phyloP scores from a whole-genome alignment of 164 flowering plant species.

The Vitis amurensis region DNA sequence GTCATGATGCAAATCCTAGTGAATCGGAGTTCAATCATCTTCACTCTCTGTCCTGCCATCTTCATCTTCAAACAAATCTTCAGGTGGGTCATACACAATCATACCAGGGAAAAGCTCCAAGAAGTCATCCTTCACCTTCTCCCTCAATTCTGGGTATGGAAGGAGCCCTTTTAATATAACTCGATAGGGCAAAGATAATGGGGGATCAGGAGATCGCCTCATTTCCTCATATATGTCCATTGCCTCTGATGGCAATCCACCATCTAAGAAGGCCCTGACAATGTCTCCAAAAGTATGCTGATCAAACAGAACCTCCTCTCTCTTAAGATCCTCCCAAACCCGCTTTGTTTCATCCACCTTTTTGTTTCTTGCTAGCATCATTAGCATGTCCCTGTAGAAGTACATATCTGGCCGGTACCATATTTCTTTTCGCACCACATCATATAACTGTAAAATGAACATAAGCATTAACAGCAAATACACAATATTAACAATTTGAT shows the following conservation, averaged over 20 bases:
- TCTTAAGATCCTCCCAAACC: conserved; percentile 80
- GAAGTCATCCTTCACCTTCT: conserved; percentile 89
- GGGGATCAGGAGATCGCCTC: conserved; percentile 84
- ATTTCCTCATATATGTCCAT: conserved; percentile 86
- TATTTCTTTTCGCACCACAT: conserved; percentile 81
- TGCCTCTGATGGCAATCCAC: conserved; percentile 68
- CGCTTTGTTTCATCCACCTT: conserved; percentile 56
- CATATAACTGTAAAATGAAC: conserved; percentile 65
- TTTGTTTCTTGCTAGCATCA: conserved; percentile 90
- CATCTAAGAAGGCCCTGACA: conserved; percentile 69
- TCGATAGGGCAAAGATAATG: conserved; percentile 75
- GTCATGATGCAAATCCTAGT: no score
- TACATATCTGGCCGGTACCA: conserved; percentile 99
- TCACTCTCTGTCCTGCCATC: conserved; percentile 29
- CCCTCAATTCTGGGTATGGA: conserved; percentile 87
- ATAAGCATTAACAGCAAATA: background rate
- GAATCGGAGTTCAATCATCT: conserved; percentile 24
- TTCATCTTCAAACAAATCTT: conserved; percentile 69
- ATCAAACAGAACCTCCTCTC: conserved; percentile 82
- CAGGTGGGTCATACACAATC: conserved; percentile 85
- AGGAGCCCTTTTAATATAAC: conserved; percentile 90
- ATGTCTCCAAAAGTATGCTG: conserved; percentile 94
- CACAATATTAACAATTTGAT: no score
- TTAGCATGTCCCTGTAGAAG: conserved; percentile 93
- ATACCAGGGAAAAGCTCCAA: conserved; percentile 82